Percentiles rank a stretch among this genome's conserved stretches.
phyloP scores from a whole-genome alignment of 2,329 filamentous ascomycete genomes.

The Fusarium floridanum region DNA sequence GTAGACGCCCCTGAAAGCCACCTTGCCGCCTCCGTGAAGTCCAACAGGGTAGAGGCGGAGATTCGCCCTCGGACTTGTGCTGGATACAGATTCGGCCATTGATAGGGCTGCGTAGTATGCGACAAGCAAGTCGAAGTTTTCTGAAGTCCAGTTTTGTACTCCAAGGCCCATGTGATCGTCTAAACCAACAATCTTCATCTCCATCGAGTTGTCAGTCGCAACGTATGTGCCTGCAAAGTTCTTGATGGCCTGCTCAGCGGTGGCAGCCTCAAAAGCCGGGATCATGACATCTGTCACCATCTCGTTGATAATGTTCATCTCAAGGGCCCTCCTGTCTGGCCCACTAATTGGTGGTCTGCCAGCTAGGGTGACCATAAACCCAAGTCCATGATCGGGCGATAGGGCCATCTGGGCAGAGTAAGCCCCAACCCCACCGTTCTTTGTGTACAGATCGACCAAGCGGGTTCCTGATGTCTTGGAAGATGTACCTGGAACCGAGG shows the following conservation, averaged over 20 bases:
- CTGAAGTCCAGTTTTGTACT: conserved; percentile 7
- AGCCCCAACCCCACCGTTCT: conserved; percentile 2
- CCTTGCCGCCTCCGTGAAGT: not conserved
- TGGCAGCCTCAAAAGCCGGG: not conserved
- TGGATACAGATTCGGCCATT: not conserved
- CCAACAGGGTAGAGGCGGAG: not conserved
- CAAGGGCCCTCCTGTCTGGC: not conserved
- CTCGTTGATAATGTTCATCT: conserved; percentile 2
- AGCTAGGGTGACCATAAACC: not conserved
- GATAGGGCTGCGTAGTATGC: not conserved
- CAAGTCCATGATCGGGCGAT: conserved; percentile 10
- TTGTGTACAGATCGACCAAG: conserved; percentile 7
- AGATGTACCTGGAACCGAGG: not conserved
- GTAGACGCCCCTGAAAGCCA: not conserved
- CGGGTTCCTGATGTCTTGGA: not conserved
- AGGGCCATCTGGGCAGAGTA: conserved; percentile 9
- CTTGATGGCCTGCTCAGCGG: not conserved
- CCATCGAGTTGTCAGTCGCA: not conserved
- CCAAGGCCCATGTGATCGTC: conserved; percentile 6
- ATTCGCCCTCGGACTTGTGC: not conserved
- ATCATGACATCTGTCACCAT: not conserved
- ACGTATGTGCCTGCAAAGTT: not conserved
- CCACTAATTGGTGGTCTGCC: not conserved
- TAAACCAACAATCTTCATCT: not conserved
- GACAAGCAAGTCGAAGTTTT: not conserved